Conservation (phyloP, 345 rosid species). For the Psidium friedrichsthalianum region DNA sequence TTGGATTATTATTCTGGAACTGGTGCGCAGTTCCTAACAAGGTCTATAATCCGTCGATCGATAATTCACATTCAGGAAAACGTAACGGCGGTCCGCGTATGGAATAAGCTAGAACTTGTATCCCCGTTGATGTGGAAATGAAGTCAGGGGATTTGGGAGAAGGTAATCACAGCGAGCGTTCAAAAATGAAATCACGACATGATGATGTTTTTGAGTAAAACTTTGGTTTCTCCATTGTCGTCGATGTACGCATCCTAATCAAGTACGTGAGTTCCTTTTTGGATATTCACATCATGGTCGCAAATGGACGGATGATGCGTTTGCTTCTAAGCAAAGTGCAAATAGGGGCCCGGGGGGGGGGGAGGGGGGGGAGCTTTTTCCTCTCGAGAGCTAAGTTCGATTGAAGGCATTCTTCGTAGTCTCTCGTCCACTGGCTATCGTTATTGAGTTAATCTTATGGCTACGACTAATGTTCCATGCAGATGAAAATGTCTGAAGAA, state of each 20-base stretch:
- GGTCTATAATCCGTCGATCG: no score
- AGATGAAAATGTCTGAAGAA: background rate
- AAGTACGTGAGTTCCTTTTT: background rate
- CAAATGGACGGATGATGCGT: background rate
- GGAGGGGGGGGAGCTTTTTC: background rate
- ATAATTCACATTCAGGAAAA: no score
- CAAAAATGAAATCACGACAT: background rate
- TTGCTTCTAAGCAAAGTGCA: background rate
- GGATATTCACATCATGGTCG: background rate
- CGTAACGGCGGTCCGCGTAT: no score
- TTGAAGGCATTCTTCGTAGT: background rate
- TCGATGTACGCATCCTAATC: background rate
- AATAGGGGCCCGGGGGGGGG: no score
- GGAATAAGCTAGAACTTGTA: no score
- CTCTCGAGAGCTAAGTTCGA: background rate
- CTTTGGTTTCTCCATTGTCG: background rate
- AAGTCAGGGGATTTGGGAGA: no score
- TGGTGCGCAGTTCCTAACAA: no score
- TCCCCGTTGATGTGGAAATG: no score
- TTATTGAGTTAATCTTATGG: background rate
- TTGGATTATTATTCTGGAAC: no score
- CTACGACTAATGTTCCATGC: background rate
- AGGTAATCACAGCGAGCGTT: no score
- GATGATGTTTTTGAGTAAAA: background rate
- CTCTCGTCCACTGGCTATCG: background rate